phyloP scores from a whole-genome alignment of 768 basidiomycete genomes.

The Cubamyces sp. region DNA sequence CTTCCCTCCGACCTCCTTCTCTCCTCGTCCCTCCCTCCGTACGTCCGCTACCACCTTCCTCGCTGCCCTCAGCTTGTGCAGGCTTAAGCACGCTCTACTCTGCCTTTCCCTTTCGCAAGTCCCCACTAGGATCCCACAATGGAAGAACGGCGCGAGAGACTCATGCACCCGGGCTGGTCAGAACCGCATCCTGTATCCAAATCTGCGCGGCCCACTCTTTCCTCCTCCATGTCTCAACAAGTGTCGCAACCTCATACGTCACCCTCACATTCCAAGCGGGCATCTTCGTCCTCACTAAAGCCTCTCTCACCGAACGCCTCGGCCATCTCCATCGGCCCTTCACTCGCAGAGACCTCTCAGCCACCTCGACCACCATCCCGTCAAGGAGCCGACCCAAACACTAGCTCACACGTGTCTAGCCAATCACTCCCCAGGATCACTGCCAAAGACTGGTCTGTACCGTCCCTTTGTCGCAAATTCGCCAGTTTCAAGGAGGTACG shows the following conservation, averaged over 20 bases:
- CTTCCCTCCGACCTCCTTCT: neutral
- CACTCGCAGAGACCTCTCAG: neutral
- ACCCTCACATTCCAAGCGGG: too few relatives aligned
- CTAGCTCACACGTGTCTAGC: neutral
- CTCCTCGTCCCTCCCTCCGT: neutral
- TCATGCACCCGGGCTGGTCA: neutral
- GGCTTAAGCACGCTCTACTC: too few relatives aligned
- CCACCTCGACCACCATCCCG: neutral
- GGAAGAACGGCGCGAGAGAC: neutral
- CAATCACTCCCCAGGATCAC: constrained; percentile 27
- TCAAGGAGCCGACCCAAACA: neutral
- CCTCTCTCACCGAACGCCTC: neutral
- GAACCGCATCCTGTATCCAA: neutral
- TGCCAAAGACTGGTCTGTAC: constrained; percentile 56
- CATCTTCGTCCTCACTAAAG: too few relatives aligned
- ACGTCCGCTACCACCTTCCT: neutral
- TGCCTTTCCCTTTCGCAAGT: neutral
- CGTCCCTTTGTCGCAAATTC: constrained; percentile 42
- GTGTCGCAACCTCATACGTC: too few relatives aligned
- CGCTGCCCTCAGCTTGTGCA: too few relatives aligned
- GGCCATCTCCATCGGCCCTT: neutral
- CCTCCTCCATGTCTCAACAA: neutral
- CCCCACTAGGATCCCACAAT: neutral
- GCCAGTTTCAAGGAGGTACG: constrained; percentile 47
- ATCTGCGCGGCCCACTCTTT: neutral